Conservation (phyloP, 164 flowering plant genomes). For the Saururus chinensis region DNA sequence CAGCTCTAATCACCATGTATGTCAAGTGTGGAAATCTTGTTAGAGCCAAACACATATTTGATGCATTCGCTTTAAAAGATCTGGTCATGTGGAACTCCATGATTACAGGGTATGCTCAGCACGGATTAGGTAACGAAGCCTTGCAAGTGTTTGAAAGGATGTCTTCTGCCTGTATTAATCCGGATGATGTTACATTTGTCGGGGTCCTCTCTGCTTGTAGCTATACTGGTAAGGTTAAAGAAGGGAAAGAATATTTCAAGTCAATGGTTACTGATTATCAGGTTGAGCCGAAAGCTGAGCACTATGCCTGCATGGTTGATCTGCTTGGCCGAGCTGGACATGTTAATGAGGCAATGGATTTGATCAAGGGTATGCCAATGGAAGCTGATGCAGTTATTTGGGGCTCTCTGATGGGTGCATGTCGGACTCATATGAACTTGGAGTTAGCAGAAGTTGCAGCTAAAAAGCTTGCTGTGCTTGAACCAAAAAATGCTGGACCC, state of each 20-base stretch:
- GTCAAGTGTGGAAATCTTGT: constrained; percentile 4
- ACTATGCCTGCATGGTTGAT: constrained; percentile 1
- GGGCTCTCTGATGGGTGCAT: too few species aligned
- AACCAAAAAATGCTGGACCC: too few species aligned
- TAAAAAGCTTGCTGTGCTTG: too few species aligned
- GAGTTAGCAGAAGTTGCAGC: too few species aligned
- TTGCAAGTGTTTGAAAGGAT: background rate
- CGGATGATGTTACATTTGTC: too few species aligned
- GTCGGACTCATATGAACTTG: too few species aligned
- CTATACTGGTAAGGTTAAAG: constrained; percentile 1
- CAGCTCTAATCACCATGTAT: constrained; percentile 3
- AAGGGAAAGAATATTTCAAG: background rate
- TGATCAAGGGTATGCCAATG: too few species aligned
- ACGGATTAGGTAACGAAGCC: constrained; percentile 1
- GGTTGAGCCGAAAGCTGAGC: too few species aligned
- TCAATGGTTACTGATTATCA: background rate
- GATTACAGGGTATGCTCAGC: background rate
- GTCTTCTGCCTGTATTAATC: background rate
- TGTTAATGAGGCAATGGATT: too few species aligned
- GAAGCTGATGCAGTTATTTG: too few species aligned
- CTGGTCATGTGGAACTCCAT: background rate
- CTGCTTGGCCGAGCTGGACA: constrained; percentile 6
- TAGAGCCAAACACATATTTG: background rate
- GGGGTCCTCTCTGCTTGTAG: constrained; percentile 1
- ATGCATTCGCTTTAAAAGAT: background rate